Percentiles rank a stretch among this genome's conserved stretches.
phyloP scores from a whole-genome alignment of 2,329 filamentous ascomycete species.

The Hirsutella minnesotensis region DNA sequence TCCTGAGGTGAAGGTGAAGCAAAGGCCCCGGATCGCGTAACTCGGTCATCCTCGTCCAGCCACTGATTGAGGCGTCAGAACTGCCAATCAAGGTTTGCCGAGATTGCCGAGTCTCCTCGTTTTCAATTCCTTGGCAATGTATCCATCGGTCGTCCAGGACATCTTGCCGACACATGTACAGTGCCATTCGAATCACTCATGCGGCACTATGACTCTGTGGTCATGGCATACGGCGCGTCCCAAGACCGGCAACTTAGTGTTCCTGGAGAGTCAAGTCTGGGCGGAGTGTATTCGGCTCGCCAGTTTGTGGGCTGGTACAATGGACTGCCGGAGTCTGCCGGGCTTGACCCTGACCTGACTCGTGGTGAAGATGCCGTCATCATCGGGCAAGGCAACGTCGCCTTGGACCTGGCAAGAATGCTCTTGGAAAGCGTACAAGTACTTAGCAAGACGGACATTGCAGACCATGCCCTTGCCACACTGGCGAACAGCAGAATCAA shows the following conservation, averaged over 20 bases:
- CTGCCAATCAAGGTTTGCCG: conserved; percentile 85
- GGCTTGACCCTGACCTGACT: conserved; percentile 61
- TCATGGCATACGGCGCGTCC: conserved; percentile 88
- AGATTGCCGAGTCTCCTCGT: conserved; percentile 68
- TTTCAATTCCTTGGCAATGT: conserved; percentile 92
- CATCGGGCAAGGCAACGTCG: conserved; percentile 92
- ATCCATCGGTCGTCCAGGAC: conserved; percentile 50
- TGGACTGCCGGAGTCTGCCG: conserved; percentile 71
- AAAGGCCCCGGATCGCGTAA: neutral
- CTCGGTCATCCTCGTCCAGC: conserved; percentile 3
- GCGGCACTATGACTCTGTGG: conserved; percentile 79
- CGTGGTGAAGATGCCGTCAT: conserved; percentile 73
- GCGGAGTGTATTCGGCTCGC: conserved; percentile 74
- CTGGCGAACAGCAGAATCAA: conserved; percentile 63
- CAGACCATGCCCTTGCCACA: conserved; percentile 66
- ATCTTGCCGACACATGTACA: conserved; percentile 27
- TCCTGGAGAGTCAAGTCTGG: conserved; percentile 61
- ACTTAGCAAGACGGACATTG: conserved; percentile 76
- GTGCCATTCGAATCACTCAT: conserved; percentile 59
- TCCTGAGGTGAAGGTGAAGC: conserved; percentile 85
- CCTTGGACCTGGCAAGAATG: conserved; percentile 83
- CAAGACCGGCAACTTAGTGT: conserved; percentile 70
- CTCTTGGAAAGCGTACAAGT: conserved; percentile 64
- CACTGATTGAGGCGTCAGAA: conserved; percentile 44
- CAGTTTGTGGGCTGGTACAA: conserved; percentile 99